A percentile compares a stretch with the other conserved stretches of the same genome.
Conservation (phyloP, 495 filamentous ascomycete species). For the Trichocladium antarcticum region DNA sequence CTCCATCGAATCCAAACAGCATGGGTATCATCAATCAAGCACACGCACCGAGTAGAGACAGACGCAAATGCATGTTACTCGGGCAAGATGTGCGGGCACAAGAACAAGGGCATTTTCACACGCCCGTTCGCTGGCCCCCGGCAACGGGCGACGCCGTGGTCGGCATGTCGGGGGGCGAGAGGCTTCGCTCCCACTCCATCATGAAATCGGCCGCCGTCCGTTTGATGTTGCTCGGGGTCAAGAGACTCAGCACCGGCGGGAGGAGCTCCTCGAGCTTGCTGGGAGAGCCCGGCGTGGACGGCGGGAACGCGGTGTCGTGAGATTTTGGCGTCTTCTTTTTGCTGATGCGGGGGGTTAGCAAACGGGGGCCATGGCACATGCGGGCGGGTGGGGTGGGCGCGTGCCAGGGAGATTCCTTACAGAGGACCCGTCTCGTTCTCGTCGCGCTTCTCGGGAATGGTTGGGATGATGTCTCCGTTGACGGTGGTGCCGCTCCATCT, state of each 20-base stretch:
- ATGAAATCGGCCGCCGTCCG: conserved; percentile 61
- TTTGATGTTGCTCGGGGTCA: conserved; percentile 56
- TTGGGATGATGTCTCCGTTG: conserved; percentile 34
- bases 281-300: not conserved
- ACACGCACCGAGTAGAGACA: not conserved
- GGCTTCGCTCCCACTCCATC: conserved; percentile 63
- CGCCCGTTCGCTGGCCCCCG: conserved; percentile 2
- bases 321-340: conserved; percentile 19
- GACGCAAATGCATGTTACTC: too few species aligned
- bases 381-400: not conserved
- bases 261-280: conserved; percentile 48
- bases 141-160: not conserved
- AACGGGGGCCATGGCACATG: not conserved
- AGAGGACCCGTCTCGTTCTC: conserved; percentile 27
- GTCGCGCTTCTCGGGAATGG: conserved; percentile 29
- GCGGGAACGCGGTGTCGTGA: not conserved
- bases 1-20: not conserved
- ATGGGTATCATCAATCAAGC: not conserved
- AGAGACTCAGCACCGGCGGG: conserved; percentile 50
- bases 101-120: not conserved
- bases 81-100: too few species aligned
- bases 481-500: conserved; percentile 42
- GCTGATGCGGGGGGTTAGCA: not conserved
- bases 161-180: conserved; percentile 14
- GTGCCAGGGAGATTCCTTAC: conserved; percentile 23